A percentile compares a stretch with the other conserved stretches of the same genome.
phyloP scores from a whole-genome alignment of 371 early-diverging fungal genomes.

The Actinomortierella ambigua region DNA sequence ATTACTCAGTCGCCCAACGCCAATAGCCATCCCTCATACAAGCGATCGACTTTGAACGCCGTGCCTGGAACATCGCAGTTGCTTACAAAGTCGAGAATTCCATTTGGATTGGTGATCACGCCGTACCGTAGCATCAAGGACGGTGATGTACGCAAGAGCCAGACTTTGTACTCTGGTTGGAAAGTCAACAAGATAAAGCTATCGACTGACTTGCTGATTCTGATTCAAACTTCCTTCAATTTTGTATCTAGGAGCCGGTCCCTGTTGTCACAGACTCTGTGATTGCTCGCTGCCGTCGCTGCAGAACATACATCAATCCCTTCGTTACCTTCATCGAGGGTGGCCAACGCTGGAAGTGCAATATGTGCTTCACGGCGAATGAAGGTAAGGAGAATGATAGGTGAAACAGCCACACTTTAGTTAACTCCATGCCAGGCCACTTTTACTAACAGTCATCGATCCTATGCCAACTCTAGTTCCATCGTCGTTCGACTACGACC shows the following conservation, averaged over 20 bases:
- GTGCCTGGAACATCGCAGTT: constrained; percentile 83
- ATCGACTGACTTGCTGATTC: neutral
- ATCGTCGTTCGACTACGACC: constrained; percentile 88
- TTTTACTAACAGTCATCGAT: no score
- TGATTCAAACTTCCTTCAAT: neutral
- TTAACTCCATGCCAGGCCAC: no score
- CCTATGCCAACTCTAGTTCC: no score
- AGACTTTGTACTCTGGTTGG: neutral
- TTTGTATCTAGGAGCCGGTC: constrained; percentile 61
- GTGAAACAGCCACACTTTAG: no score
- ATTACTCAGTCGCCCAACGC: constrained; percentile 71
- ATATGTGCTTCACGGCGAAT: constrained; percentile 90
- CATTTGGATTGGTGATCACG: constrained; percentile 87
- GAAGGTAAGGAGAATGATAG: constrained; percentile 64
- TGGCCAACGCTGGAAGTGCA: constrained; percentile 95
- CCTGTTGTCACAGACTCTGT: constrained; percentile 84
- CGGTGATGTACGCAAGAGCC: constrained; percentile 18
- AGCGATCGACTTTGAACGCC: constrained; percentile 88
- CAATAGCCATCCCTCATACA: constrained; percentile 79
- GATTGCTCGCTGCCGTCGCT: constrained; percentile 94
- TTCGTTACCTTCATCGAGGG: constrained; percentile 93
- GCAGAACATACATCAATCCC: constrained; percentile 96
- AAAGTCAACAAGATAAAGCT: no score
- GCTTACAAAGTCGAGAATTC: constrained; percentile 83
- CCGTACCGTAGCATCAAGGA: constrained; percentile 66